These are phyloP conservation scores for Metschnikowia drakensbergensis DNA, from an alignment of 805 yeast genomes.

Conservation along the genomic window DNA sequence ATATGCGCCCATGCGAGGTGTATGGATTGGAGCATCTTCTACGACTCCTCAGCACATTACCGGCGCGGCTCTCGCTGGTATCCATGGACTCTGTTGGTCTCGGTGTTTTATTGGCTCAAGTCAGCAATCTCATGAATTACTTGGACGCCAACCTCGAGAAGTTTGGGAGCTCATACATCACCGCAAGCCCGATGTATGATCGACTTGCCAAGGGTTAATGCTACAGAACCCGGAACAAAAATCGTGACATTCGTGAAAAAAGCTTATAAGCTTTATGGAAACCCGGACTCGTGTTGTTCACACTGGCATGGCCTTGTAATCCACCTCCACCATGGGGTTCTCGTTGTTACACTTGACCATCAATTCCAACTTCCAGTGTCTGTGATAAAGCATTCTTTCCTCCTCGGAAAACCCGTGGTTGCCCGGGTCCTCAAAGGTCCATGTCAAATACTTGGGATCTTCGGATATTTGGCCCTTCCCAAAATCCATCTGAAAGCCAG, in stretches of 20 bases:
- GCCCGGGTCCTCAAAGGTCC: constrained; percentile 60
- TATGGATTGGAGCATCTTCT: constrained; percentile 84
- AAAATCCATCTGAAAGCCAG: constrained; percentile 56
- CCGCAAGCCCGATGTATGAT: constrained; percentile 39
- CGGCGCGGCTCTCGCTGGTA: constrained; percentile 77
- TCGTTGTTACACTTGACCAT: constrained; percentile 63
- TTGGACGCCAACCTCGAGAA: constrained; percentile 41
- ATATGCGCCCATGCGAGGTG: constrained; percentile 7
- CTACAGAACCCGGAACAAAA: background rate
- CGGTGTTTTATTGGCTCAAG: constrained; percentile 48
- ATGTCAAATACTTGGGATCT: constrained; percentile 49
- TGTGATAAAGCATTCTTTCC: constrained; percentile 41
- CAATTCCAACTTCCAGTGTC: constrained; percentile 63
- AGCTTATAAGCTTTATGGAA: background rate
- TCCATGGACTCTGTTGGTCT: constrained; percentile 76
- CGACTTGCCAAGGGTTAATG: constrained; percentile 19
- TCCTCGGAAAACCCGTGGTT: constrained; percentile 53
- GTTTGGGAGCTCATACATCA: constrained; percentile 35
- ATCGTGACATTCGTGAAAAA: background rate
- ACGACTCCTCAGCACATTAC: constrained; percentile 71
- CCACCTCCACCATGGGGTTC: constrained; percentile 64
- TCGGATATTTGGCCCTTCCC: constrained; percentile 47
- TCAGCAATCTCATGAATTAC: constrained; percentile 53
- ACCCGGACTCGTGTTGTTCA: background rate
- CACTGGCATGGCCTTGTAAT: constrained; percentile 54